Conservation (phyloP, 1,284 basidiomycete genomes). For the Filobasidium uniguttulatum region DNA sequence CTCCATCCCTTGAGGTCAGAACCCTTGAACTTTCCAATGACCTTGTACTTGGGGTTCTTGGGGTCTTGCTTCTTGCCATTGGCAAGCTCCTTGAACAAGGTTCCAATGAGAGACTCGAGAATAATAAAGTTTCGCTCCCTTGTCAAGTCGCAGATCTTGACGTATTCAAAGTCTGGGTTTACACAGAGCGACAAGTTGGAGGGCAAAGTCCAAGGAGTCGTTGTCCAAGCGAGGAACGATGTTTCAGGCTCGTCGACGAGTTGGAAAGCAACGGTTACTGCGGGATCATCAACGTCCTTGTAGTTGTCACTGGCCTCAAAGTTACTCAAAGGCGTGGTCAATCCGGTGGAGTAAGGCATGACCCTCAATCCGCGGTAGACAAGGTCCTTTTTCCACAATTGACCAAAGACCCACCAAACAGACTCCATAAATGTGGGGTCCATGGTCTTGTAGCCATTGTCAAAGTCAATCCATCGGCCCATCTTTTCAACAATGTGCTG, state of each 20-base stretch:
- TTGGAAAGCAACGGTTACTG: constrained; percentile 84
- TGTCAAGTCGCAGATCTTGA: constrained; percentile 92
- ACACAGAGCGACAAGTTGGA: constrained; percentile 93
- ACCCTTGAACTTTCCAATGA: constrained; percentile 72
- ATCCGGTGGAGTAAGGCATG: constrained; percentile 97
- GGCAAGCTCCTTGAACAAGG: constrained; percentile 83
- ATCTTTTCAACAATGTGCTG: constrained; percentile 87
- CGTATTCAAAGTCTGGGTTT: constrained; percentile 87
- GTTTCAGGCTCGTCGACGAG: constrained; percentile 84
- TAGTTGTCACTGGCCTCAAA: constrained; percentile 94
- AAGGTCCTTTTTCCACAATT: constrained; percentile 81
- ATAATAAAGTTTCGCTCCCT: constrained; percentile 83
- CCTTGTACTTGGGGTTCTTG: constrained; percentile 85
- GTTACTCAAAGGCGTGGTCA: constrained; percentile 92
- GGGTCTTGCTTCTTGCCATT: constrained; percentile 36
- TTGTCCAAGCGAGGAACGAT: constrained; percentile 92
- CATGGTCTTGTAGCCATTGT: constrained; percentile 98
- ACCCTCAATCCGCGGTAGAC: constrained; percentile 90
- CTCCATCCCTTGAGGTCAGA: constrained; percentile 90
- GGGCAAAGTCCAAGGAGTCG: constrained; percentile 96
- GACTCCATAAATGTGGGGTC: constrained; percentile 92
- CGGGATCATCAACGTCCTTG: constrained; percentile 83
- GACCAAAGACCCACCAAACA: constrained; percentile 98
- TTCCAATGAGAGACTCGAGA: constrained; percentile 72
- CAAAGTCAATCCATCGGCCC: constrained; percentile 99